Base-by-base conservation (phyloP, 768 basidiomycete species). In the Lentinula edodes region DNA sequence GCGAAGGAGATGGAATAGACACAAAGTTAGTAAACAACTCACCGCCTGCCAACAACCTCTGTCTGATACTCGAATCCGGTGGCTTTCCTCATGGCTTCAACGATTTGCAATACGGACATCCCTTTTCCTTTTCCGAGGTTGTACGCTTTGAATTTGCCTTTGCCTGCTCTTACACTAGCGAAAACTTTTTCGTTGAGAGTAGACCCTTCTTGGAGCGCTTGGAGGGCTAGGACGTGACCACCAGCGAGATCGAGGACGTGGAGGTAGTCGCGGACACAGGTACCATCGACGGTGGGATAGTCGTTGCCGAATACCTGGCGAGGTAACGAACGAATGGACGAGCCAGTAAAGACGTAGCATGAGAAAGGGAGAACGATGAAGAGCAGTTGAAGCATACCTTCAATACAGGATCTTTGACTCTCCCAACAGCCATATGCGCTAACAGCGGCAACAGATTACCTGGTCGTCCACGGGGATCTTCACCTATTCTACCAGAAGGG, bases 251-350 rank as follows among this genome's bases (percentile, higher is more conserved):
- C 97, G 71, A 98, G 84, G 63, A 99, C 85, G 68, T 95, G 93
- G 12, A 95, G 78, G 73, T 95, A 95, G 74, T 98, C 95, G 46
- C 95, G 89, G n/a, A 98, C 93, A 69, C 96, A 99, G 7, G 96
- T 98, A 8, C 96, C 96, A 70, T 98, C 96, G 41, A 83, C 86
- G 0, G 97, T 99, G 20, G 95, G 94, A 74, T 97, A 99, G 74
- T 99, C 94, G 71, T 96, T 91, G 35, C 97, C 96, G 70, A 98
- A 99, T 5, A 99, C 91, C 70, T 91, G 89, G 38, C 89, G 70
- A 7, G 81, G 83, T 12, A 76, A 67, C 6, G 32, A 20, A 13
- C 9, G 18, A 9, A 6, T 5, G 12, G 4, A 16, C 28, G 3
- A n/a, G 6, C 16, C 6, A 18, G 16, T 7, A 43, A n/a, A 15